Base-by-base conservation (phyloP, 148 eudicot species). In the Heliosperma pusillum region DNA sequence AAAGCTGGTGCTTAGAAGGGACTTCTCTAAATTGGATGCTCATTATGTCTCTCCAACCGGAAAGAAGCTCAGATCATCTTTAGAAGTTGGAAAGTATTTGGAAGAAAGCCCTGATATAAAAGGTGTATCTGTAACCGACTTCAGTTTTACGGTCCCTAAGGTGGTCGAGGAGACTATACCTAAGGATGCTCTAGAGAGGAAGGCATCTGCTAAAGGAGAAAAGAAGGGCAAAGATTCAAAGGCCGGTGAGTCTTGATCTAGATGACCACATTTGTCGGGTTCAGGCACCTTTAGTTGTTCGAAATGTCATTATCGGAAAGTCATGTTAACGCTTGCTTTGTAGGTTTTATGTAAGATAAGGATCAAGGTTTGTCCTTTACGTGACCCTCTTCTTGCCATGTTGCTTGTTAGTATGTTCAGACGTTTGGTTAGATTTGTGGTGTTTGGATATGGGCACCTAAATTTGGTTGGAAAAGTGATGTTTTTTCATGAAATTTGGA, bases 1-100 rank as follows among this genome's bases (percentile, higher is more conserved):
- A 77, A 77, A 70, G 40, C 74, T 88, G 52, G 83, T 87, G 33
- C 83, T 90, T 70, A 80, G 93, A 73, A 86, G 78, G 76, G 96
- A 92, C 80, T 83, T 74, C 70, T 90, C 96, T 20, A 86, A 85
- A 74, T 62, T 88, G 83, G 97, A 92, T 77, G 86, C 84, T 40
- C 81, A 87, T 73, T 92, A 92, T 62, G 50, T 77, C 20, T 66
- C 89, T 16, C 96, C 93, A 10, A 68, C 75, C 9, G 91, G 97
- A 24, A 86, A 80, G 72, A 83, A 66, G 66, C 71, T 90, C 2
- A 82, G 89, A 60, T 74, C 89, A 4, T n/a, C 72, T 27, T 60
- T 82, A 16, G 89, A 85, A 66, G 76, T 85, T 22, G 74, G 82
- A 7, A 70, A 77, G 47, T 87, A 80, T 74, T 66, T 92, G 3